These are phyloP conservation scores for Picea glauca DNA, from an alignment of 75 land plant genomes.

Conservation along the genomic window DNA sequence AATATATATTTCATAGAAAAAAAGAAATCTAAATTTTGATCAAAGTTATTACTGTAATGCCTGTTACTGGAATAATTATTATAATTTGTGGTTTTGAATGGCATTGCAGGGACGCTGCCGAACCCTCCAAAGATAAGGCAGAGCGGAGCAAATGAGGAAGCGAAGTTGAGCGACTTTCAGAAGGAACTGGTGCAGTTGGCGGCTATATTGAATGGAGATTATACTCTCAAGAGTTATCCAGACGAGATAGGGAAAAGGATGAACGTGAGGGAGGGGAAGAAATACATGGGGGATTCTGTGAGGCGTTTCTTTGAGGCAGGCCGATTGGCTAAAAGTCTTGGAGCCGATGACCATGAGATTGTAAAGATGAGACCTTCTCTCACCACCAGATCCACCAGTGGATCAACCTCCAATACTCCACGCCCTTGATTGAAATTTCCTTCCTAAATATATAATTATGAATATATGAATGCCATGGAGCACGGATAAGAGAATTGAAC, in stretches of 20 bases:
- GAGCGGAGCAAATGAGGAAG: slow-evolving; percentile 42
- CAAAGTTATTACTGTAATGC: no score
- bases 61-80: no score
- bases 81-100: not conserved
- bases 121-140: slow-evolving; percentile 44
- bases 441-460: no score
- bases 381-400: slow-evolving; percentile 11
- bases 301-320: slow-evolving; percentile 62
- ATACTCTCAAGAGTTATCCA: slow-evolving; percentile 22
- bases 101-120: slow-evolving; percentile 43
- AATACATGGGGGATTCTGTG: slow-evolving; percentile 56
- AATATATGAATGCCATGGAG: no score
- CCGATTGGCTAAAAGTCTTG: slow-evolving; percentile 46
- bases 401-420: not conserved
- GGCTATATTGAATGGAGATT: slow-evolving; percentile 66
- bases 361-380: slow-evolving; percentile 54
- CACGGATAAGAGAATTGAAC: no score
- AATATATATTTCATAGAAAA: no score
- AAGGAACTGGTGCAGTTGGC: slow-evolving; percentile 79
- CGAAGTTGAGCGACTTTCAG: slow-evolving; percentile 71
- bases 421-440: no score
- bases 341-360: slow-evolving; percentile 46
- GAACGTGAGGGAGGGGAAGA: slow-evolving; percentile 59
- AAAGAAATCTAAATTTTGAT: no score
- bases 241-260: slow-evolving; percentile 39